Evolutionary conservation across 2,329 filamentous ascomycete genomes (phyloP).

Genomic region (Ilyonectria destructans): DNA sequence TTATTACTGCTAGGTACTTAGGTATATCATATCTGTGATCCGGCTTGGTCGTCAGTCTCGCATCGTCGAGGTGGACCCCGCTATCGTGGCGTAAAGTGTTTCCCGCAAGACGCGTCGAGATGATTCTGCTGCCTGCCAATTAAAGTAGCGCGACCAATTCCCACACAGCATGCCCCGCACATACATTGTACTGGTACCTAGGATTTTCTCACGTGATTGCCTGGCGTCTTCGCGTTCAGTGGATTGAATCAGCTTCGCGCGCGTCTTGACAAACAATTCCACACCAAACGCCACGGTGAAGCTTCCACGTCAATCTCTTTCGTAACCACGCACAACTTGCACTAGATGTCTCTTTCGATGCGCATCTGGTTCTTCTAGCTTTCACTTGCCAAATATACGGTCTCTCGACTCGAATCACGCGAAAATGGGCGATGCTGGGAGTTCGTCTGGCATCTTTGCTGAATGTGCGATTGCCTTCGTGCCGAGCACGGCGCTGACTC

Average conservation of each 20-base stretch:
- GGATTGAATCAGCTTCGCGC: conserved; percentile 28
- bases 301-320: neutral
- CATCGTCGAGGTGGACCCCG: neutral
- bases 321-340: neutral
- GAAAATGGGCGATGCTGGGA: conserved; percentile 51
- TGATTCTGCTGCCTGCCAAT: conserved; percentile 19
- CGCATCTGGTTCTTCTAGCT: neutral
- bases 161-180: neutral
- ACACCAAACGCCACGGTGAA: conserved; percentile 27
- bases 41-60: neutral
- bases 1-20: too few species aligned
- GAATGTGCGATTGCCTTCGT: conserved; percentile 65
- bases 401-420: conserved; percentile 17
- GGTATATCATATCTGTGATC: neutral
- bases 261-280: conserved; percentile 34
- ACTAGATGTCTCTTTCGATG: conserved; percentile 37
- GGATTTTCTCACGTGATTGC: conserved; percentile 53
- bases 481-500: conserved; percentile 58
- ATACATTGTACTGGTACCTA: conserved; percentile 18
- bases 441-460: conserved; percentile 54
- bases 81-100: conserved; percentile 37
- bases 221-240: conserved; percentile 57
- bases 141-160: conserved; percentile 22
- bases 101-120: conserved; percentile 26
- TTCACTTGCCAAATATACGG: conserved; percentile 18